Evolutionary conservation across 2,329 filamentous ascomycete genomes (phyloP).

Genomic region (Bretziella fagacearum): DNA sequence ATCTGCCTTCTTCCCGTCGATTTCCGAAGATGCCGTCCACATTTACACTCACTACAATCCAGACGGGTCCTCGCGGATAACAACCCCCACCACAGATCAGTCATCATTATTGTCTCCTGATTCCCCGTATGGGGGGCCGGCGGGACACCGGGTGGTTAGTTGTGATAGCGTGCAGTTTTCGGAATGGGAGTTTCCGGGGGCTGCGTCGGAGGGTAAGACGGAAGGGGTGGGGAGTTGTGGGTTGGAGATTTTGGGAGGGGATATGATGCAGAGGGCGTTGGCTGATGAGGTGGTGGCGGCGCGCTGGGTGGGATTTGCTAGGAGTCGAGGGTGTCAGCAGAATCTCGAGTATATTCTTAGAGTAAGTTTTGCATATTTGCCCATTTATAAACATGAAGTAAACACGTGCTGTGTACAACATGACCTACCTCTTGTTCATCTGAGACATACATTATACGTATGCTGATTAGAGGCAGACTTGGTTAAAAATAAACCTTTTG

Average conservation of each 20-base stretch:
- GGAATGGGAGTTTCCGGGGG: not conserved
- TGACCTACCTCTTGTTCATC: too few relatives aligned
- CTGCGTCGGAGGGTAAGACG: not conserved
- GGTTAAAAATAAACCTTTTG: too few relatives aligned
- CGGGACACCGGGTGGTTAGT: too few relatives aligned
- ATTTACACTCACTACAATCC: too few relatives aligned
- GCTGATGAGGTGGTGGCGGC: not conserved
- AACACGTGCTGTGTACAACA: not conserved
- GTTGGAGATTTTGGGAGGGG: not conserved
- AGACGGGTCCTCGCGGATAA: too few relatives aligned
- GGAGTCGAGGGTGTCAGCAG: conserved; percentile 28
- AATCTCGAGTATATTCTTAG: conserved; percentile 36
- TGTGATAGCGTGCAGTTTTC: too few relatives aligned
- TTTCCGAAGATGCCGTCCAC: too few relatives aligned
- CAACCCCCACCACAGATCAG: too few relatives aligned
- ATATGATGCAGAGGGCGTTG: not conserved
- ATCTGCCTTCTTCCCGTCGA: too few relatives aligned
- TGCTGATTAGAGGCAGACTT: too few relatives aligned
- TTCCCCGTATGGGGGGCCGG: too few relatives aligned
- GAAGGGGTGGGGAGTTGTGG: not conserved
- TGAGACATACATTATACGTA: not conserved
- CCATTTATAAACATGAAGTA: not conserved
- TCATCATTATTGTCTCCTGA: too few relatives aligned
- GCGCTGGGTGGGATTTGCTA: conserved; percentile 28
- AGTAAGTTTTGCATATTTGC: conserved; percentile 21